Evolutionary conservation across 2,329 filamentous ascomycete species (phyloP).

Genomic region (Xylaria sp.): DNA sequence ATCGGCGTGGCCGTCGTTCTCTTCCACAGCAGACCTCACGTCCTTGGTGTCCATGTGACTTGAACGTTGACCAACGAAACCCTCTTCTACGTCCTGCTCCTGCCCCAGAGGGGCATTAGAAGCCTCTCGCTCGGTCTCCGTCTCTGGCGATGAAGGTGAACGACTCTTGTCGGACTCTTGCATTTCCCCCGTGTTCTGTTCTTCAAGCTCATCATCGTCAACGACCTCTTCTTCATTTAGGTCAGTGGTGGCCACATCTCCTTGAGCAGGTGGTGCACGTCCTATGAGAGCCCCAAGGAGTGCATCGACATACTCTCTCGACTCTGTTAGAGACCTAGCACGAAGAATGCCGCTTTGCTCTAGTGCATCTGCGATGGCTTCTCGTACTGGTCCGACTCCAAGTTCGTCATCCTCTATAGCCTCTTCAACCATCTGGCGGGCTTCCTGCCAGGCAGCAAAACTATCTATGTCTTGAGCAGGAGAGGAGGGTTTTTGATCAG

Average conservation of each 20-base stretch:
- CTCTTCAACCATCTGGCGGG: constrained; percentile 66
- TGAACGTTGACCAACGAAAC: not conserved
- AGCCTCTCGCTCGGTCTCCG: not conserved
- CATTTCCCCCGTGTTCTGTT: not conserved
- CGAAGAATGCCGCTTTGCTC: constrained; percentile 64
- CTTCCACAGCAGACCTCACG: not conserved
- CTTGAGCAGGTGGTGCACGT: constrained; percentile 37
- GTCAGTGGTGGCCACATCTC: constrained; percentile 13
- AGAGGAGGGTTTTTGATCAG: constrained; percentile 14
- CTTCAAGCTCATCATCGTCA: constrained; percentile 30
- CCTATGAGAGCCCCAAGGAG: constrained; percentile 61
- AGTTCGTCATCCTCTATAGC: constrained; percentile 68
- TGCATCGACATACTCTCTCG: constrained; percentile 60
- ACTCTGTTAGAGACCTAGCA: constrained; percentile 58
- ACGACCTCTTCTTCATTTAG: constrained; percentile 25
- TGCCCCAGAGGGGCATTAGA: not conserved
- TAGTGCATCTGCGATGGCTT: constrained; percentile 66
- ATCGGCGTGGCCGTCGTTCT: not conserved
- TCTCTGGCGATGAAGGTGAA: not conserved
- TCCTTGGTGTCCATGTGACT: constrained; percentile 1
- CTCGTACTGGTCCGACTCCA: constrained; percentile 62
- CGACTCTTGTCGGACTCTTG: constrained; percentile 17
- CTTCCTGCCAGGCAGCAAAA: constrained; percentile 63
- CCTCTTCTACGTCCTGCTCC: constrained; percentile 8
- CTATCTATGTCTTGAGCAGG: constrained; percentile 47